Evolutionary conservation across 805 yeast genomes (phyloP).

Genomic region (Kazachstania martiniae): DNA sequence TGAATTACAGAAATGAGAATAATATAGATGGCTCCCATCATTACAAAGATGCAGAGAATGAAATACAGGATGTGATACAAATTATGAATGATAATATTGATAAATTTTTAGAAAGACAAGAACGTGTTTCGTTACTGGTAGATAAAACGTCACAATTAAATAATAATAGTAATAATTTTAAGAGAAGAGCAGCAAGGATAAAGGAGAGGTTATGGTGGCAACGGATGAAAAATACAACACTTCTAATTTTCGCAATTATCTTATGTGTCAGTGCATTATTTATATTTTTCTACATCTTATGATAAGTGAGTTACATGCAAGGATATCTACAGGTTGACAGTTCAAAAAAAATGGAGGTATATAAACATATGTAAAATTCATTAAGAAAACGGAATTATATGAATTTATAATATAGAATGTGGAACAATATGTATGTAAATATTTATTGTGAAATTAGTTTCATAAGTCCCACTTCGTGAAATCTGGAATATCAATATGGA

Average conservation of each 20-base stretch:
- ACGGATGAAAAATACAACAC: slow-evolving; percentile 31
- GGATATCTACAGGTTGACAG: too few species aligned
- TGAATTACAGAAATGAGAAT: slow-evolving; percentile 13
- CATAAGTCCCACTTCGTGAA: slow-evolving; percentile 27
- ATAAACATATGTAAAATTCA: background rate
- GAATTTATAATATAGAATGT: background rate
- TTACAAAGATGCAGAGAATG: slow-evolving; percentile 20
- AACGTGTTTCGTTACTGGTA: slow-evolving; percentile 57
- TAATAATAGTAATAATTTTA: slow-evolving; percentile 54
- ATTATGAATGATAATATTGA: slow-evolving; percentile 30
- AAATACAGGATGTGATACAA: slow-evolving; percentile 23
- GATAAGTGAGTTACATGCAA: background rate
- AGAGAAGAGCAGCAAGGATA: slow-evolving; percentile 53
- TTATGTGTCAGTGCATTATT: slow-evolving; percentile 15
- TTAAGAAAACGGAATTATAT: background rate
- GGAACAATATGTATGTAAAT: too few species aligned
- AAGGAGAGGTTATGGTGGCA: slow-evolving; percentile 64
- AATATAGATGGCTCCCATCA: slow-evolving; percentile 1
- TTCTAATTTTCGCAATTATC: slow-evolving; percentile 16
- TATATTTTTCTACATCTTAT: slow-evolving; percentile 11
- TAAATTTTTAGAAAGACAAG: slow-evolving; percentile 62
- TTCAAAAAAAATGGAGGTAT: background rate
- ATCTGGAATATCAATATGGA: slow-evolving; percentile 29
- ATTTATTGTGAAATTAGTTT: background rate
- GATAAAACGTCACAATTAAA: slow-evolving; percentile 71